Base-by-base conservation (phyloP, 495 filamentous ascomycete species). In the Talaromyces ruber region DNA sequence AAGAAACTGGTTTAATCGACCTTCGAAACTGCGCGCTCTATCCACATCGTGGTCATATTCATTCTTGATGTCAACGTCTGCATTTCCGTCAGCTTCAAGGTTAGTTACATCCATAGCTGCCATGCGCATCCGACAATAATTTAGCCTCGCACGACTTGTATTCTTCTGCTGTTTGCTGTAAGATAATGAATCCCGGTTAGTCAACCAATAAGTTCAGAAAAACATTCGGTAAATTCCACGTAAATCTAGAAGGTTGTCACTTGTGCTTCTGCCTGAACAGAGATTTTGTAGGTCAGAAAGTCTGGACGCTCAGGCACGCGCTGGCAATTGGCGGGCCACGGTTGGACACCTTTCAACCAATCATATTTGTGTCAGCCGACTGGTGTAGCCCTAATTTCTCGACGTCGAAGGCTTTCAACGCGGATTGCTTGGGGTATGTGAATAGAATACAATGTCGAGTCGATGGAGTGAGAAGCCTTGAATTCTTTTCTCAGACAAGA, bases 11-110 rank as follows among this genome's bases (percentile, higher is more conserved):
- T 82, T 77, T 32, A 89, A 72, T 18, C 74, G 74, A 39, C 85
- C 84, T 30, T 79, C 68, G 64, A 90, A 88, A 63, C 72, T 86
- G 9, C 75, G 71, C 9, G 59, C 62, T 58, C 68, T 73, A 63
- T 75, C 72, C 51, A 76, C 69, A 26, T 76, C 72, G 24, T 76
- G 66, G 50, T 74, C 68, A 3, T 54, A 2, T 14, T 28, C 51
- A 47, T 21, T 47, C 43, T 47, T 47, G n/a, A 47, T 47, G 1
- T 47, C n/a, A 3, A 47, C 6, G n/a, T 47, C 43, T 21, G 43
- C n/a, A 18, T 11, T 18, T 2, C 6, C 16, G 43, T 47, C 18
- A 21, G 43, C 43, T 47, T 47, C 43, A 47, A 21, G 16, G 43
- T 47, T 47, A 47, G 43, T 47, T 21, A 18, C 43, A 21, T 21